Evolutionary conservation across 805 yeast genomes (phyloP).

Genomic region (Blastobotrys chiropterorum): DNA sequence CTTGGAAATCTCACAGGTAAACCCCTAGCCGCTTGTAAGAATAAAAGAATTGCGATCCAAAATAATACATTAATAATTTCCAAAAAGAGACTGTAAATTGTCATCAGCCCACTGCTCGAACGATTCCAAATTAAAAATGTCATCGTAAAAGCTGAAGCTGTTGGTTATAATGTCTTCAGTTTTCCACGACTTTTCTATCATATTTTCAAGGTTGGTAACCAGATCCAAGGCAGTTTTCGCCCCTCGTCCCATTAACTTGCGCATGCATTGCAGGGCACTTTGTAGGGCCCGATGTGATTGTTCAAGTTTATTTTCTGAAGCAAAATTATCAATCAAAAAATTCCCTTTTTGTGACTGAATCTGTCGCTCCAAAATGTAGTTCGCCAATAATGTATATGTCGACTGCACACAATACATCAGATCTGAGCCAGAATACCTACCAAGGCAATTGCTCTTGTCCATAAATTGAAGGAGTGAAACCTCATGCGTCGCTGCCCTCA

Average conservation of each 20-base stretch:
- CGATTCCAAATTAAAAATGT: slow-evolving; percentile 1
- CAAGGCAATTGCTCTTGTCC: slow-evolving; percentile 1
- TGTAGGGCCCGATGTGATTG: not conserved
- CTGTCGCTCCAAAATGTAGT: not conserved
- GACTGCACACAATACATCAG: slow-evolving; percentile 1
- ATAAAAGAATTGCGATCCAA: too few relatives aligned
- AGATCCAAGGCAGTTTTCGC: not conserved
- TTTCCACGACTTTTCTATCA: not conserved
- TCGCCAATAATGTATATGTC: not conserved
- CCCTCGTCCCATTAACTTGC: not conserved
- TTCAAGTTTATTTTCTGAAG: not conserved
- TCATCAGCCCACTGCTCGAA: not conserved
- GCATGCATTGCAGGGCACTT: not conserved
- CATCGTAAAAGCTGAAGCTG: not conserved
- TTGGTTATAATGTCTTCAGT: not conserved
- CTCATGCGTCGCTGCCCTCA: slow-evolving; percentile 1
- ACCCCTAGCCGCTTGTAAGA: too few relatives aligned
- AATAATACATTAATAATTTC: not conserved
- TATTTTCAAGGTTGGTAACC: not conserved
- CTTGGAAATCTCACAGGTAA: too few relatives aligned
- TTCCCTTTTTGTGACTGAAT: slow-evolving; percentile 2
- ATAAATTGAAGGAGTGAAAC: slow-evolving; percentile 2
- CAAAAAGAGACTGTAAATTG: not conserved
- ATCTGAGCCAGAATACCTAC: slow-evolving; percentile 1
- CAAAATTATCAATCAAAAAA: not conserved